Percentiles rank a stretch among this genome's conserved stretches.
These are phyloP conservation scores for Neofusicoccum umdonicola DNA, from an alignment of 2,329 filamentous ascomycete genomes.

Conservation along the genomic window DNA sequence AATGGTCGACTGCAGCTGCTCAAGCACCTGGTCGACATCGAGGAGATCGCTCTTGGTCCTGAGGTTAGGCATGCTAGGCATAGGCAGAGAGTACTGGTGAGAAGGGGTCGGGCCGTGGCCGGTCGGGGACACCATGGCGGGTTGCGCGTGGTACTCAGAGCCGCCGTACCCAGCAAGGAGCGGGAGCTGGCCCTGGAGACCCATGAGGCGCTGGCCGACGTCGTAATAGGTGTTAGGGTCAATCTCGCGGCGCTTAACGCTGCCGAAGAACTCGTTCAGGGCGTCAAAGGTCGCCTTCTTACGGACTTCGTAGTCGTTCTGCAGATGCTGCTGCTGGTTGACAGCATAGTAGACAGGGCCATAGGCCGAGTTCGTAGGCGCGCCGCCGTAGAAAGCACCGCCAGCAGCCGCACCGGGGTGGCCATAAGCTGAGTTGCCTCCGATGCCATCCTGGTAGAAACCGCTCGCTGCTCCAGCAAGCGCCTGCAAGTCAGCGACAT, in stretches of 20 bases:
- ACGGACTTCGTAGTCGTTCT: slow-evolving; percentile 68
- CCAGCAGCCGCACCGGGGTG: slow-evolving; percentile 54
- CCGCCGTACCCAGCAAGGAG: slow-evolving; percentile 33
- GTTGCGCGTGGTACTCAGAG: slow-evolving; percentile 53
- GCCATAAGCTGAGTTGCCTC: slow-evolving; percentile 35
- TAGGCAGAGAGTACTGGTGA: slow-evolving; percentile 80
- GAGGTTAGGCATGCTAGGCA: slow-evolving; percentile 80
- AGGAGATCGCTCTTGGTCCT: slow-evolving; percentile 91
- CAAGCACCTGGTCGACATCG: slow-evolving; percentile 90
- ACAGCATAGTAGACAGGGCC: slow-evolving; percentile 76
- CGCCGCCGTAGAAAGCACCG: slow-evolving; percentile 53
- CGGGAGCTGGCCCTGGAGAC: slow-evolving; percentile 65
- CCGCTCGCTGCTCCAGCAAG: slow-evolving; percentile 49
- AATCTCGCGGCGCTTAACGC: slow-evolving; percentile 85
- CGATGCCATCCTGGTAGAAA: slow-evolving; percentile 47
- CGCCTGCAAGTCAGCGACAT: slow-evolving; percentile 48
- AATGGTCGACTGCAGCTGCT: slow-evolving; percentile 93
- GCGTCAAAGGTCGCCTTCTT: slow-evolving; percentile 74
- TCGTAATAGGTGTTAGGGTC: slow-evolving; percentile 87
- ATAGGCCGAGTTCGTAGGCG: slow-evolving; percentile 57
- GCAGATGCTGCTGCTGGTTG: slow-evolving; percentile 64
- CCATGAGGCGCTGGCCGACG: slow-evolving; percentile 83
- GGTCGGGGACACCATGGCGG: slow-evolving; percentile 54
- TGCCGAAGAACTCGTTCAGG: slow-evolving; percentile 90
- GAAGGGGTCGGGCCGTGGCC: slow-evolving; percentile 58